These are phyloP conservation scores for Melampsora medusae DNA, from an alignment of 1,284 basidiomycete species.

Conservation along the genomic window DNA sequence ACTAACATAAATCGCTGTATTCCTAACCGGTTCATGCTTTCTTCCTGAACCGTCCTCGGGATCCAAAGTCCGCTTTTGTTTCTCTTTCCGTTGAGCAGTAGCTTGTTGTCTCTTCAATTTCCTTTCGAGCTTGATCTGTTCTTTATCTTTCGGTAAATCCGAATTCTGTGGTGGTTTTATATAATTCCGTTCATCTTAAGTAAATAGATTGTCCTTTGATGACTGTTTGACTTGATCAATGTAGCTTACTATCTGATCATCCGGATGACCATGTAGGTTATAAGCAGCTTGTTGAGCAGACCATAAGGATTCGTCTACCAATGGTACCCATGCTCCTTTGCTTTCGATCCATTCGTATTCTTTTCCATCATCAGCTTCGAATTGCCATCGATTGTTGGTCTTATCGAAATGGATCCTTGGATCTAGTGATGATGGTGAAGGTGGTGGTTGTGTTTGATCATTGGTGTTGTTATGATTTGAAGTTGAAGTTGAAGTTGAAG, in stretches of 20 bases:
- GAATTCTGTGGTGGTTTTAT: constrained; percentile 43
- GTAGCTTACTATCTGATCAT: constrained; percentile 76
- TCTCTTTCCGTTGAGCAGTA: background rate
- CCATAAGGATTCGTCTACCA: constrained; percentile 80
- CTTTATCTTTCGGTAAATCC: constrained; percentile 64
- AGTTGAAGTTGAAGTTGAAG: background rate
- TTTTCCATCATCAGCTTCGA: constrained; percentile 77
- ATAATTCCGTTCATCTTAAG: background rate
- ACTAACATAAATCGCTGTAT: constrained; percentile 89
- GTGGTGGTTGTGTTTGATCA: background rate
- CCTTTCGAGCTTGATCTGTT: constrained; percentile 62
- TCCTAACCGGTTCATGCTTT: constrained; percentile 57
- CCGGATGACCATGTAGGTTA: constrained; percentile 68
- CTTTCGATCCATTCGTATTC: constrained; percentile 81
- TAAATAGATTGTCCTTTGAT: background rate
- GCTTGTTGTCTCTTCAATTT: constrained; percentile 57
- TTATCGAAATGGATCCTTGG: constrained; percentile 67
- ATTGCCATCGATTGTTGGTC: constrained; percentile 73
- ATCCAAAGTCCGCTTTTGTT: constrained; percentile 61
- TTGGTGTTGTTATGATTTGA: background rate
- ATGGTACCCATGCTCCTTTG: constrained; percentile 73
- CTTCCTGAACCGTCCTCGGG: constrained; percentile 45
- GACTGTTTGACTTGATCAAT: background rate
- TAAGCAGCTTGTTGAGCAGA: constrained; percentile 88
- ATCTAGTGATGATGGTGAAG: constrained; percentile 58